Base-by-base conservation (phyloP, 768 basidiomycete species). In the Hygrocybe punicea region DNA sequence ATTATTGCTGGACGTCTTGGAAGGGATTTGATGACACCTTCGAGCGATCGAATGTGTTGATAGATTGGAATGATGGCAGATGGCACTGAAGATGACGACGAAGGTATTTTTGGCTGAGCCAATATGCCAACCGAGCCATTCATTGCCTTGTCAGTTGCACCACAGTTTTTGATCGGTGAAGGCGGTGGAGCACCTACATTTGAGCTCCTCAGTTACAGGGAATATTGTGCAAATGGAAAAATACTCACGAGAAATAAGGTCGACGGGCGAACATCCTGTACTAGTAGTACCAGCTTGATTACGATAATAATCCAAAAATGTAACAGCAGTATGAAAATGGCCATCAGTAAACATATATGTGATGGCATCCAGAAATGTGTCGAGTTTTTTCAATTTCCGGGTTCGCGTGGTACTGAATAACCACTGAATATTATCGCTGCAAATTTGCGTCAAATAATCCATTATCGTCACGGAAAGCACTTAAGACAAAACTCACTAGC, bases 331-430 rank as follows among this genome's bases (percentile, higher is more conserved):
- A 6, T 35, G 29, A 7, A 52, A 35, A 14, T 19, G 14, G 10
- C 50, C 51, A 14, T 36, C 13, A 6, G 51, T 36, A 24, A 52
- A 40, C 51, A 52, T 52, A 13, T 40, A 52, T 36, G 51, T 52
- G 8, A 52, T 2, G 14, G 51, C 51, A 52, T 52, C 51, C 7
- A 36, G 51, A 24, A 52, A 52, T 40, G 37, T 36, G n/a, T 52
- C 37, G 6, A 52, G 33, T 17, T 39, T 52, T 29, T 39, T 52
- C 37, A 40, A 23, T 17, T 52, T 52, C 11, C 37, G 29, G 17
- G 51, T 35, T 10, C 14, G 17, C 19, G 5, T 52, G 29, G 29
- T 29, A 40, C 21, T 35, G 35, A 52, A 40, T n/a, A 52, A 16
- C 17, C 17, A 8, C 17, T 40, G 4, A 36, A 52, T 52, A 29